These are phyloP conservation scores for Seiridium unicorne DNA, from an alignment of 2,329 filamentous ascomycete genomes.

Conservation along the genomic window DNA sequence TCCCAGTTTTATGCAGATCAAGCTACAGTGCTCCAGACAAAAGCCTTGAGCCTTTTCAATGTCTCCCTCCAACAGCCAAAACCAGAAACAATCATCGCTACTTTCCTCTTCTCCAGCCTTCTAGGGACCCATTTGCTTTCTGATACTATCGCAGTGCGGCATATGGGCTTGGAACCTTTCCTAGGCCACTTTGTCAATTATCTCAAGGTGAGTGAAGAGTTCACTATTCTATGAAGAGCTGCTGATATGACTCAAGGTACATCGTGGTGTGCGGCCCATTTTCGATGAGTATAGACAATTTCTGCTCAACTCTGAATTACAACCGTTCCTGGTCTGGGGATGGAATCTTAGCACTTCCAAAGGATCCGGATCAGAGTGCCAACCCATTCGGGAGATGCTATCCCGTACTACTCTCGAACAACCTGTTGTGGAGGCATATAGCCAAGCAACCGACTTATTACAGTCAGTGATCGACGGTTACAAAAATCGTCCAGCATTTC, in stretches of 20 bases:
- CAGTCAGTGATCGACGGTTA: background rate
- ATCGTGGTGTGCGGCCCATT: constrained; percentile 3
- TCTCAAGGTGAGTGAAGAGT: background rate
- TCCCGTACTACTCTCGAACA: background rate
- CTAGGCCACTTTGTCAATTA: background rate
- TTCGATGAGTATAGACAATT: background rate
- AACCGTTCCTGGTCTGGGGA: constrained; percentile 3
- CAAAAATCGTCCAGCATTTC: background rate
- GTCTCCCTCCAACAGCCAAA: background rate
- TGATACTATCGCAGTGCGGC: background rate
- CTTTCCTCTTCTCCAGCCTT: constrained; percentile 5
- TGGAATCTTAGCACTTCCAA: background rate
- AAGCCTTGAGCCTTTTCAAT: constrained; percentile 1
- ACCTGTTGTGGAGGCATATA: background rate
- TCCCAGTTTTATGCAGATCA: constrained; percentile 1
- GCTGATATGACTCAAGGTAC: background rate
- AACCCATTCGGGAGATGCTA: background rate
- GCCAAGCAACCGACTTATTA: background rate
- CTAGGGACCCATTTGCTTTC: constrained; percentile 3
- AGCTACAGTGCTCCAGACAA: background rate
- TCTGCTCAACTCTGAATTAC: background rate
- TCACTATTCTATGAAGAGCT: background rate
- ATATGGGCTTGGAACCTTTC: background rate
- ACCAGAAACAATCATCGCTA: background rate
- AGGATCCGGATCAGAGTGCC: background rate